A percentile compares a stretch with the other conserved stretches of the same genome.
Conservation (phyloP, 2,329 filamentous ascomycete genomes). For the Zymoseptoria pseudotritici region DNA sequence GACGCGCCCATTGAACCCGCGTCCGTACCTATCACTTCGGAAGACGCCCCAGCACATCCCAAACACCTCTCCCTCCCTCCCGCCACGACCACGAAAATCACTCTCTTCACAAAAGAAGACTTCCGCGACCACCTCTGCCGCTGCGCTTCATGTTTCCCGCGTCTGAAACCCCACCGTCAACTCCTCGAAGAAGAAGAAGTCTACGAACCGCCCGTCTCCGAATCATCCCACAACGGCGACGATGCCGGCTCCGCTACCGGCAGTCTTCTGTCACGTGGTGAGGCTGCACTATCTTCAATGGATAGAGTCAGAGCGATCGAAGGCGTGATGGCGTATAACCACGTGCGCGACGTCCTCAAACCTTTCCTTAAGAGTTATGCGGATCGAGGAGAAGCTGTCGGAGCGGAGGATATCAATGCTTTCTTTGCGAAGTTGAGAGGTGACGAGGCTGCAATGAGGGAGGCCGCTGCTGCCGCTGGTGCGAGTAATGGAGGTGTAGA, state of each 20-base stretch:
- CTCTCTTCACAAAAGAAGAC: slow-evolving; percentile 69
- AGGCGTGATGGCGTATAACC: slow-evolving; percentile 96
- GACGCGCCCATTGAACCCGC: neutral
- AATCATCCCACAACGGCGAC: slow-evolving; percentile 45
- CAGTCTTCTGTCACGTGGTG: slow-evolving; percentile 81
- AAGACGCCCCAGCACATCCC: slow-evolving; percentile 1
- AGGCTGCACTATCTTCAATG: slow-evolving; percentile 61
- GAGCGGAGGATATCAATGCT: slow-evolving; percentile 90
- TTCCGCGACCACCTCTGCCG: slow-evolving; percentile 80
- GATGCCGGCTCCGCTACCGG: slow-evolving; percentile 59
- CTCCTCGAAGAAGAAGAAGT: slow-evolving; percentile 90
- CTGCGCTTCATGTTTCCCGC: slow-evolving; percentile 71
- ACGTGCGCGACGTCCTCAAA: slow-evolving; percentile 92
- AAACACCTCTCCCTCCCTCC: slow-evolving; percentile 45
- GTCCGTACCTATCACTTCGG: neutral
- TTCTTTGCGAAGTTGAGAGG: slow-evolving; percentile 94
- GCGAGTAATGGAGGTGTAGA: slow-evolving; percentile 14
- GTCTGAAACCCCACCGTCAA: slow-evolving; percentile 63
- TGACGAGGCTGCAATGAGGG: slow-evolving; percentile 54
- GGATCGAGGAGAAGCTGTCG: slow-evolving; percentile 78
- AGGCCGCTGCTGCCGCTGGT: slow-evolving; percentile 25
- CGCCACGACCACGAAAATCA: slow-evolving; percentile 55
- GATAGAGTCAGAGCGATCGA: slow-evolving; percentile 88
- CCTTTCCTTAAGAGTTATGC: slow-evolving; percentile 90
- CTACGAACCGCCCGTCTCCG: slow-evolving; percentile 83